These are phyloP conservation scores for Mucor sp. DNA, from an alignment of 371 early-diverging fungal genomes.

Conservation along the genomic window DNA sequence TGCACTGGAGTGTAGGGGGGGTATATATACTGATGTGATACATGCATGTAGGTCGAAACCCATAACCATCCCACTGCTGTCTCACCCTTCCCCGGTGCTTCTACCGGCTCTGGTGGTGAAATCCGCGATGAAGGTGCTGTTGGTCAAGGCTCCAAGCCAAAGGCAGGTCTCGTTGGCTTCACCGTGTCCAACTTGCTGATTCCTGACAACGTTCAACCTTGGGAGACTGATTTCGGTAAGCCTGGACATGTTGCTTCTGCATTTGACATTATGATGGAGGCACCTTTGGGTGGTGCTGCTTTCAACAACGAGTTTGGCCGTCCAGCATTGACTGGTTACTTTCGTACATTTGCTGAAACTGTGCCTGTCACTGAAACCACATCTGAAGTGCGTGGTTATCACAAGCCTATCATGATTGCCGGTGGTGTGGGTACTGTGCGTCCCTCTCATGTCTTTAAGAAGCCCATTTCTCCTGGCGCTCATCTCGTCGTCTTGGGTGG, in stretches of 20 bases:
- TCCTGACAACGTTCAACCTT: slow-evolving; percentile 88
- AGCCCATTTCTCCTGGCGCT: slow-evolving; percentile 80
- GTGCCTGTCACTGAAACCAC: slow-evolving; percentile 56
- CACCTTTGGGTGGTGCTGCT: slow-evolving; percentile 95
- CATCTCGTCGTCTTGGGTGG: slow-evolving; percentile 92
- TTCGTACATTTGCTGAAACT: slow-evolving; percentile 90
- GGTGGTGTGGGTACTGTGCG: slow-evolving; percentile 95
- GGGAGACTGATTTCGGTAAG: slow-evolving; percentile 88
- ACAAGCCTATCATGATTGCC: slow-evolving; percentile 99
- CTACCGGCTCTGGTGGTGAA: slow-evolving; percentile 95
- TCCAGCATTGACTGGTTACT: slow-evolving; percentile 93
- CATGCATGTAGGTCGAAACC: slow-evolving; percentile 79
- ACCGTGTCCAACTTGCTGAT: slow-evolving; percentile 91
- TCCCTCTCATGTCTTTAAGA: slow-evolving; percentile 84
- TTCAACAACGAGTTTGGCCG: slow-evolving; percentile 99
- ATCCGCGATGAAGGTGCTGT: slow-evolving; percentile 98
- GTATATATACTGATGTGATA: neutral
- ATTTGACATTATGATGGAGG: slow-evolving; percentile 95
- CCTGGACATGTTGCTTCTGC: slow-evolving; percentile 91
- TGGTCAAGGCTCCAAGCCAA: slow-evolving; percentile 93
- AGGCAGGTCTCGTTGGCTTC: slow-evolving; percentile 93
- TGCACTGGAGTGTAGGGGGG: neutral
- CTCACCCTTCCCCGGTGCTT: slow-evolving; percentile 96
- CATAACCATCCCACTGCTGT: slow-evolving; percentile 99
- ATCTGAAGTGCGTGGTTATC: slow-evolving; percentile 86